Evolutionary conservation across 1,139 yeast genomes (phyloP).

Genomic region (Hyphopichia burtonii): DNA sequence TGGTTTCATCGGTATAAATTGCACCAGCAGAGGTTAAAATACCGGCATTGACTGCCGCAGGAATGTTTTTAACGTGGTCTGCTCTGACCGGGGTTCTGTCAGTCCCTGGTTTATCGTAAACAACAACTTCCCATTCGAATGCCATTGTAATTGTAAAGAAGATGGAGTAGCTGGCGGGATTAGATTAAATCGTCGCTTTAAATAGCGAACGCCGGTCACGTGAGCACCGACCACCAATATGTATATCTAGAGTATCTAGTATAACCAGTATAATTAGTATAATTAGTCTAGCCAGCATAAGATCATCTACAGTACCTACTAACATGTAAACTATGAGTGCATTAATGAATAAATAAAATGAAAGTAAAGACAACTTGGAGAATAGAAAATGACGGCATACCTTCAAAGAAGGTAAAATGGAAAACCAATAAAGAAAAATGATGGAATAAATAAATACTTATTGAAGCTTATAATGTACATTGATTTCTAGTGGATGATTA

Average conservation of each 20-base stretch:
- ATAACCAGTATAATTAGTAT: too few relatives aligned
- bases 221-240: too few relatives aligned
- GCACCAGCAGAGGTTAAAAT: slow-evolving; percentile 67
- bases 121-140: slow-evolving; percentile 65
- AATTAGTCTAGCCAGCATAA: too few relatives aligned
- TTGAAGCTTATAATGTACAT: neutral
- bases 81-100: slow-evolving; percentile 58
- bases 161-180: too few relatives aligned
- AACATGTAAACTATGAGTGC: too few relatives aligned
- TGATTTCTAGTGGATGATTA: neutral
- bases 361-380: neutral
- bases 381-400: neutral
- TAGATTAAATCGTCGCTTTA: too few relatives aligned
- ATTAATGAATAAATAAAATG: neutral
- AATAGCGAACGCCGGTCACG: too few relatives aligned
- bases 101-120: slow-evolving; percentile 66
- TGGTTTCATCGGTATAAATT: slow-evolving; percentile 47
- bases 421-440: neutral
- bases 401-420: too few relatives aligned
- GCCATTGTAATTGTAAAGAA: too few relatives aligned
- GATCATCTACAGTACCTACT: too few relatives aligned
- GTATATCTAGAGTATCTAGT: too few relatives aligned
- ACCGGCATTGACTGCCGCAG: slow-evolving; percentile 51
- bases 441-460: neutral
- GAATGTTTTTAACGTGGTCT: slow-evolving; percentile 57